Conservation (phyloP, 352 stramenopile genomes). For the Achlya hypogyna region DNA sequence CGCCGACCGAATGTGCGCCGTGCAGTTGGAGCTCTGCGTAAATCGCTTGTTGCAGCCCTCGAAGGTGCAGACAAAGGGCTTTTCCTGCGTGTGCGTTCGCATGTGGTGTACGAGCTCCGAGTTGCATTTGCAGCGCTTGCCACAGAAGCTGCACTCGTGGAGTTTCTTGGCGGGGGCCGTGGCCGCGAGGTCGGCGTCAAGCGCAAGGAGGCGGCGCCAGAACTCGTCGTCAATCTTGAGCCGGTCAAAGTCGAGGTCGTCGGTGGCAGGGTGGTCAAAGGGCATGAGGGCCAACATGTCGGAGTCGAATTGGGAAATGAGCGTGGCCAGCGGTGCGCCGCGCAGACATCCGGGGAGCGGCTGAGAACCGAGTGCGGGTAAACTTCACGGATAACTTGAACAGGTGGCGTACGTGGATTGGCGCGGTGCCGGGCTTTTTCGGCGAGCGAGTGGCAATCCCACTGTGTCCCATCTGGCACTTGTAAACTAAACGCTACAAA, state of each 20-base stretch:
- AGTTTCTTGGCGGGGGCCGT: too few relatives aligned
- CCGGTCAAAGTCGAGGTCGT: neutral
- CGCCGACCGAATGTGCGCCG: constrained; percentile 16
- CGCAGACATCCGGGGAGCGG: too few relatives aligned
- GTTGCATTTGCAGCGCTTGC: constrained; percentile 21
- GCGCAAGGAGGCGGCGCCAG: neutral
- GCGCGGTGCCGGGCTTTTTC: neutral
- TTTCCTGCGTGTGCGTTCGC: constrained; percentile 21
- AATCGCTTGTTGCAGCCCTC: constrained; percentile 24
- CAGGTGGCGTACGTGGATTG: neutral
- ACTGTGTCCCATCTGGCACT: neutral
- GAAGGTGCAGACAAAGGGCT: constrained; percentile 21
- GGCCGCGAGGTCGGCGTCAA: neutral
- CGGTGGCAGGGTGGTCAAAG: neutral
- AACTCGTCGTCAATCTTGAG: constrained; percentile 5
- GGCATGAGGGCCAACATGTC: neutral
- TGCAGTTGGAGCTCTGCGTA: constrained; percentile 22
- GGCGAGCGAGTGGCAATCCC: neutral
- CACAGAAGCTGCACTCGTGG: constrained; percentile 10
- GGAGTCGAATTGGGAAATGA: too few relatives aligned
- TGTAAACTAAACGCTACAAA: constrained; percentile 9
- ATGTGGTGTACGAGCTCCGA: constrained; percentile 23
- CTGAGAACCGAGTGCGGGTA: neutral
- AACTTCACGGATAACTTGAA: constrained; percentile 4
- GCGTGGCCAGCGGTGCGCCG: too few relatives aligned